These are phyloP conservation scores for Magnusiomyces magnusii DNA, from an alignment of 1,139 yeast species.

Conservation along the genomic window DNA sequence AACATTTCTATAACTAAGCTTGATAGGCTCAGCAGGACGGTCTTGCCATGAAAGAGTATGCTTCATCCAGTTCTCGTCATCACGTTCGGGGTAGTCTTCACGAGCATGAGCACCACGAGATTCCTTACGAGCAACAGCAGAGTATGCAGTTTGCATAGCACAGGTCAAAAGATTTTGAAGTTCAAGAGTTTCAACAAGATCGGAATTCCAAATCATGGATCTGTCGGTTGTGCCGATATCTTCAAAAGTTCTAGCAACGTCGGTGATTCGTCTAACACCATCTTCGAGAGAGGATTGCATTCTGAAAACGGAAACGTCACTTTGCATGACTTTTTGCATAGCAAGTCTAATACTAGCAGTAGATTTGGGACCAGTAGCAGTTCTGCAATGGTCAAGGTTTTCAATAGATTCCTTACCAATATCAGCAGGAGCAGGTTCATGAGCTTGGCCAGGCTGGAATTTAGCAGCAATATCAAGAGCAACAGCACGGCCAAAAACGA, in stretches of 20 bases:
- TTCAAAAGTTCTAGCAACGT: slow-evolving; percentile 65
- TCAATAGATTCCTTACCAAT: slow-evolving; percentile 85
- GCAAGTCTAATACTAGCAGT: slow-evolving; percentile 86
- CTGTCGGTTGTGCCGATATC: slow-evolving; percentile 85
- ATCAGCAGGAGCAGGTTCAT: slow-evolving; percentile 70
- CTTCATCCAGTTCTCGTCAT: slow-evolving; percentile 96
- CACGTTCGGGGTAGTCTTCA: slow-evolving; percentile 95
- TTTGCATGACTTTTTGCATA: slow-evolving; percentile 97
- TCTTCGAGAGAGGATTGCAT: slow-evolving; percentile 85
- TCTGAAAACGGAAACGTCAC: slow-evolving; percentile 96
- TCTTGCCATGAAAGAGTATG: slow-evolving; percentile 93
- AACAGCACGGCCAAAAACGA: slow-evolving; percentile 98
- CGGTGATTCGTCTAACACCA: slow-evolving; percentile 76
- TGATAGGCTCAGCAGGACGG: slow-evolving; percentile 60
- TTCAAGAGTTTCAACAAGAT: slow-evolving; percentile 92
- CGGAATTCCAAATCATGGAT: slow-evolving; percentile 99
- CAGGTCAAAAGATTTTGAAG: slow-evolving; percentile 94
- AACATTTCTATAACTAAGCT: slow-evolving; percentile 81
- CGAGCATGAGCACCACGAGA: slow-evolving; percentile 99
- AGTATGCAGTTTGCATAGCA: slow-evolving; percentile 91
- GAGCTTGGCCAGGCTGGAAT: slow-evolving; percentile 84
- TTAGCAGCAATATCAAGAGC: slow-evolving; percentile 84
- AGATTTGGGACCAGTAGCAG: slow-evolving; percentile 67
- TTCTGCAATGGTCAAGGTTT: slow-evolving; percentile 83
- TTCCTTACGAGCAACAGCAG: slow-evolving; percentile 94